Conservation (phyloP, 1,139 yeast species). For the Hansenula lynferdii region DNA sequence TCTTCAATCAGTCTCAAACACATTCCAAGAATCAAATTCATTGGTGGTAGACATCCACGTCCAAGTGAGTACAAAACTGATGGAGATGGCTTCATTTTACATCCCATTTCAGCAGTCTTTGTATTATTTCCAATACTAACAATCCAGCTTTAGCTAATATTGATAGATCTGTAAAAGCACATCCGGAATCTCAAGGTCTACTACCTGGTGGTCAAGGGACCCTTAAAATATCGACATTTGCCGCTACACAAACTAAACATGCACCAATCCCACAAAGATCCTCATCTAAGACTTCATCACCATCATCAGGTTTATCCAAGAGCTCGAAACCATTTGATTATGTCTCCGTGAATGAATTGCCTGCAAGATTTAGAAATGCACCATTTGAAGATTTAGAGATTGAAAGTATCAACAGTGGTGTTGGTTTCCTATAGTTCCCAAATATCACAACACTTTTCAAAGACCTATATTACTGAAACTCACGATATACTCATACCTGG, state of each 20-base stretch:
- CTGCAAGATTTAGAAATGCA: slow-evolving; percentile 19
- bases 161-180: slow-evolving; percentile 14
- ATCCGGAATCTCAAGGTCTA: slow-evolving; percentile 19
- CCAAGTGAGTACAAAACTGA: slow-evolving; percentile 11
- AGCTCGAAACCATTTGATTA: slow-evolving; percentile 20
- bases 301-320: slow-evolving; percentile 7
- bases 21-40: slow-evolving; percentile 19
- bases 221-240: slow-evolving; percentile 11
- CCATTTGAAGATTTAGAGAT: slow-evolving; percentile 16
- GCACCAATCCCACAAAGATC: slow-evolving; percentile 1
- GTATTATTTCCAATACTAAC: slow-evolving; percentile 1
- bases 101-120: no score
- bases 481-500: no score
- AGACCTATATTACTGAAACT: no score
- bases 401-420: slow-evolving; percentile 21
- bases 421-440: slow-evolving; percentile 6
- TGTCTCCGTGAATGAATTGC: slow-evolving; percentile 14
- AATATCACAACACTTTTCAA: no score
- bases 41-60: slow-evolving; percentile 20
- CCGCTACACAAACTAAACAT: slow-evolving; percentile 8
- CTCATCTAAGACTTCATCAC: slow-evolving; percentile 1
- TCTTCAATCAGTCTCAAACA: slow-evolving; percentile 10
- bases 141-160: slow-evolving; percentile 2
- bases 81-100: no score
- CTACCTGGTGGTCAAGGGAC: slow-evolving; percentile 19